A percentile compares a stretch with the other conserved stretches of the same genome.
Conservation (phyloP, 305 asterid species). For the Rubia tinctorum region DNA sequence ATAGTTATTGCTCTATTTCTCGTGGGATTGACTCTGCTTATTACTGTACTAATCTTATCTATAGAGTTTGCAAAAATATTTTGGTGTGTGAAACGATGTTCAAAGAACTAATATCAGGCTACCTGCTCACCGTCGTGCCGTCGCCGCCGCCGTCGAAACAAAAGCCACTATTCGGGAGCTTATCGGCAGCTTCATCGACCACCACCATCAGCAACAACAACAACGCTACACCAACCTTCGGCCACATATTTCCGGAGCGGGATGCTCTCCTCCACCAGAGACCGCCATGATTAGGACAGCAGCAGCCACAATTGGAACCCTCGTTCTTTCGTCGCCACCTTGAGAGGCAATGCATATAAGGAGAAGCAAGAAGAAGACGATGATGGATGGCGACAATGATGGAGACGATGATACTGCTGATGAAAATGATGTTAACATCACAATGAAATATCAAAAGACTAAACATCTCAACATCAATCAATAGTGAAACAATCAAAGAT, state of each 20-base stretch:
- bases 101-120: too few relatives aligned
- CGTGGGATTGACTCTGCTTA: too few relatives aligned
- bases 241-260: constrained; percentile 28
- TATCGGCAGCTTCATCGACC: constrained; percentile 58
- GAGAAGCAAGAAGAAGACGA: constrained; percentile 38
- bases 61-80: too few relatives aligned
- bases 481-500: too few relatives aligned
- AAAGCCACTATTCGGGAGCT: constrained; percentile 62
- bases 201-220: constrained; percentile 28
- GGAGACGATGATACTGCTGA: constrained; percentile 40
- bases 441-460: constrained; percentile 23
- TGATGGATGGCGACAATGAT: constrained; percentile 34
- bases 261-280: constrained; percentile 25
- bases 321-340: constrained; percentile 40
- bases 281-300: constrained; percentile 31
- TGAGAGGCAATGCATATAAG: constrained; percentile 45
- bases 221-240: constrained; percentile 37
- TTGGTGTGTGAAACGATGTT: too few relatives aligned
- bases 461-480: constrained; percentile 17
- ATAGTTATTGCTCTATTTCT: too few relatives aligned
- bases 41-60: too few relatives aligned
- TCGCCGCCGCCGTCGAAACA: constrained; percentile 41
- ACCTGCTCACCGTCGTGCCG: constrained; percentile 38
- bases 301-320: constrained; percentile 56
- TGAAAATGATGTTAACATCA: constrained; percentile 21